Evolutionary conservation across 1,284 basidiomycete species (phyloP).

Genomic region (Cryptococcus sp.): DNA sequence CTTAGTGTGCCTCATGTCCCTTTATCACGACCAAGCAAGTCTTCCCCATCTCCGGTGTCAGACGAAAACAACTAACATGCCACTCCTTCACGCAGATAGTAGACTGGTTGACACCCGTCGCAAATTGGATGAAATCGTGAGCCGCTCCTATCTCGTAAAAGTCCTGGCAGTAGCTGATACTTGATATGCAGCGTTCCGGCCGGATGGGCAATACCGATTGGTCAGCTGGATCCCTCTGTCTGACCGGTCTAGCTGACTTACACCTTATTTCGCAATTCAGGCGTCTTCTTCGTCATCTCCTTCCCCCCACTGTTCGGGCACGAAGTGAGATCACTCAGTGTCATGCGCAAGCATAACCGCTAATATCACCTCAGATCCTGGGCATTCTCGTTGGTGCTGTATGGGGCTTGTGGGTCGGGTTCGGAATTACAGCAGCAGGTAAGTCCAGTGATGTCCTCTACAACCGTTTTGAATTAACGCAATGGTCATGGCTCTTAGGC

Average conservation of each 20-base stretch:
- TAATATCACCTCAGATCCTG: constrained; percentile 34
- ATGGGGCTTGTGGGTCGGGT: constrained; percentile 51
- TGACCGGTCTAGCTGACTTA: constrained; percentile 69
- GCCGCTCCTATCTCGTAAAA: constrained; percentile 28
- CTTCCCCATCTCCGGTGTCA: neutral
- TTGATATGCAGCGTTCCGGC: constrained; percentile 47
- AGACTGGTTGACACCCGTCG: constrained; percentile 64
- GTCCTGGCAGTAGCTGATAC: neutral
- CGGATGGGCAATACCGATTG: constrained; percentile 84
- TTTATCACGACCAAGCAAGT: constrained; percentile 61
- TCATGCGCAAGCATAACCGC: constrained; percentile 5
- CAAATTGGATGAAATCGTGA: constrained; percentile 65
- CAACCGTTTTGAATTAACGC: neutral
- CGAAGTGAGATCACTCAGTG: constrained; percentile 29
- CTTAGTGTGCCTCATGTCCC: constrained; percentile 62
- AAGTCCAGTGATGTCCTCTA: neutral
- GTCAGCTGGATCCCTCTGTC: constrained; percentile 63
- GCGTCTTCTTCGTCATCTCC: constrained; percentile 47
- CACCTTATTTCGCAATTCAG: constrained; percentile 22
- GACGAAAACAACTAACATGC: constrained; percentile 5
- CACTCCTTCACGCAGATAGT: constrained; percentile 61
- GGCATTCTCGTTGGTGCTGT: constrained; percentile 49
- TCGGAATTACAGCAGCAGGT: constrained; percentile 43
- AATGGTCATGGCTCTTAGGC: constrained; percentile 27
- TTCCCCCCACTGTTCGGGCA: constrained; percentile 53